A percentile compares a stretch with the other conserved stretches of the same genome.
These are phyloP conservation scores for Stachybotrys chartarum DNA, from an alignment of 2,329 filamentous ascomycete species.

Conservation along the genomic window DNA sequence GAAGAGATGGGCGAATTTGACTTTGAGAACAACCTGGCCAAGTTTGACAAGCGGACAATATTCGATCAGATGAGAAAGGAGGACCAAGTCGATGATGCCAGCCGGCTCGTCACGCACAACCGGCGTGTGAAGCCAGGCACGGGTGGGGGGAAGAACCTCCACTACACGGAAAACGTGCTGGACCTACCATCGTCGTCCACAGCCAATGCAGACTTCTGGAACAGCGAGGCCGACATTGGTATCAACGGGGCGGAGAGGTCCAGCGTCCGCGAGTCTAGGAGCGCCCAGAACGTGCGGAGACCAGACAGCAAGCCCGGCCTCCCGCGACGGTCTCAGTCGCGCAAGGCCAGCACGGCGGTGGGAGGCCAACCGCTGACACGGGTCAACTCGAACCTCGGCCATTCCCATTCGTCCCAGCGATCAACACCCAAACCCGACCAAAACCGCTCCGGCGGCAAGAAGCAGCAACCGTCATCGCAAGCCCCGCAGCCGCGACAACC, in stretches of 20 bases:
- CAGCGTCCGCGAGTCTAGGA: constrained; percentile 43
- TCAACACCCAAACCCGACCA: constrained; percentile 21
- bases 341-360: constrained; percentile 42
- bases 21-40: constrained; percentile 80
- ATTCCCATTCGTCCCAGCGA: constrained; percentile 20
- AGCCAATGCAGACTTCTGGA: constrained; percentile 55
- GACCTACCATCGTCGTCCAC: constrained; percentile 43
- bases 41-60: constrained; percentile 88
- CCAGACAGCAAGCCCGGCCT: constrained; percentile 45
- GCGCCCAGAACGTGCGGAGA: constrained; percentile 40
- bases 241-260: constrained; percentile 36
- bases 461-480: constrained; percentile 18
- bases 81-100: constrained; percentile 81
- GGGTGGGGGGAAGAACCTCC: constrained; percentile 79
- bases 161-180: constrained; percentile 87
- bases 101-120: constrained; percentile 87
- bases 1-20: constrained; percentile 95
- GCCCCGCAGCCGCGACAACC: constrained; percentile 27
- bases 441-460: constrained; percentile 23
- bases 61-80: constrained; percentile 90
- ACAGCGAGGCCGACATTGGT: constrained; percentile 65
- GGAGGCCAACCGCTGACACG: constrained; percentile 35
- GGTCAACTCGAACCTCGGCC: constrained; percentile 39
- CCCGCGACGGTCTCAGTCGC: constrained; percentile 45
- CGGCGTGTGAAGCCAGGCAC: constrained; percentile 62